These are phyloP conservation scores for Trebouxia sp. DNA, from an alignment of 139 green algal genomes.

Conservation along the genomic window DNA sequence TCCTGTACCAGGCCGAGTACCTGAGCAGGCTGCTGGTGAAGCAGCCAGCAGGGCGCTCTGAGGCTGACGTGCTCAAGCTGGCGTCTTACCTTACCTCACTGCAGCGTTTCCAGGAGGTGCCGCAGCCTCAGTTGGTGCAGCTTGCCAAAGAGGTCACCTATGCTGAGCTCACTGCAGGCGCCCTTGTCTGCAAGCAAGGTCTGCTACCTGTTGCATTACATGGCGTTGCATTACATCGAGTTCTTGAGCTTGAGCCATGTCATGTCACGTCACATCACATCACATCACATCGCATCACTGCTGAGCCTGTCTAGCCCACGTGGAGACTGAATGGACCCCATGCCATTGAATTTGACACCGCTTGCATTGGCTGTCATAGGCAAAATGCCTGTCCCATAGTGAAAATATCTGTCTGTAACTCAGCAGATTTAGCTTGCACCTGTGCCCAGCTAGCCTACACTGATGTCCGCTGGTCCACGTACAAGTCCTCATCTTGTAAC, in stretches of 20 bases:
- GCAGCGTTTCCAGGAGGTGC: slow-evolving; percentile 27
- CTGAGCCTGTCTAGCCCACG: too few species aligned
- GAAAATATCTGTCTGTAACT: too few species aligned
- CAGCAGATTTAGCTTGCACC: too few species aligned
- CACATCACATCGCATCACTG: too few species aligned
- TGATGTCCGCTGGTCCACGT: too few species aligned
- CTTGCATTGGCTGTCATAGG: too few species aligned
- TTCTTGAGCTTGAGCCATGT: neutral
- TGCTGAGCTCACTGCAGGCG: neutral
- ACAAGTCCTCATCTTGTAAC: too few species aligned
- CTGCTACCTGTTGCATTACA: neutral
- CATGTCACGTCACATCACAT: too few species aligned
- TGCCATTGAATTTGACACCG: too few species aligned
- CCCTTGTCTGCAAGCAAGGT: slow-evolving; percentile 28
- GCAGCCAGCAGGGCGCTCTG: neutral
- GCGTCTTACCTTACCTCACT: slow-evolving; percentile 1
- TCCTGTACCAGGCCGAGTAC: slow-evolving; percentile 33
- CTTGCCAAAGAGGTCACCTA: slow-evolving; percentile 20
- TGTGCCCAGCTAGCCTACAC: too few species aligned
- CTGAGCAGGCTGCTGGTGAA: slow-evolving; percentile 23
- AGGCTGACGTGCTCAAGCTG: slow-evolving; percentile 29
- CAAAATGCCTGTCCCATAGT: too few species aligned
- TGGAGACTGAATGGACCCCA: too few species aligned
- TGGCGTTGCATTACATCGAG: neutral
- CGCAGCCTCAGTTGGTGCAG: neutral